Percentiles rank a stretch among this genome's conserved stretches.
Conservation (phyloP, 495 filamentous ascomycete species). For the Tuber melanosporum region DNA sequence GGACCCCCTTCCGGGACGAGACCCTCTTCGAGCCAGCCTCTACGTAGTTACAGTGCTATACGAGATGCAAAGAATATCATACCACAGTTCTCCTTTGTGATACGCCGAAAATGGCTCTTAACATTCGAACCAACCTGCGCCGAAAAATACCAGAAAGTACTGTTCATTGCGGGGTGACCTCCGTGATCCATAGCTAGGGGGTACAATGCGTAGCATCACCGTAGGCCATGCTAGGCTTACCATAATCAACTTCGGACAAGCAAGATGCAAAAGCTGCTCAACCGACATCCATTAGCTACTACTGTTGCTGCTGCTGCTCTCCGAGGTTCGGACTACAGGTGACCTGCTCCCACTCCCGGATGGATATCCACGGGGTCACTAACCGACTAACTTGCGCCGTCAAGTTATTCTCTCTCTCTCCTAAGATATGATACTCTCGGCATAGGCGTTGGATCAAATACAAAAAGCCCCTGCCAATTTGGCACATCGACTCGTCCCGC, state of each 20-base stretch:
- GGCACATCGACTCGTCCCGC: conserved; percentile 3
- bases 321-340: neutral
- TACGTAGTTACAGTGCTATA: neutral
- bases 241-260: neutral
- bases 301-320: neutral
- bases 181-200: neutral
- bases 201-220: neutral
- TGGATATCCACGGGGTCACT: neutral
- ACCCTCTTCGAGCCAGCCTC: neutral
- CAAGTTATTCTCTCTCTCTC: neutral
- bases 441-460: neutral
- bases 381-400: neutral
- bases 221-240: neutral
- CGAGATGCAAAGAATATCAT: neutral
- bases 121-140: neutral
- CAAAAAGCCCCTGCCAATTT: neutral
- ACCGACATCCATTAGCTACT: neutral
- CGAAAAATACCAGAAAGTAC: neutral
- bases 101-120: neutral
- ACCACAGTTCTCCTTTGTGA: neutral
- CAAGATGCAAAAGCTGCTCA: neutral
- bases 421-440: neutral
- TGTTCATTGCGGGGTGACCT: neutral
- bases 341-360: neutral
- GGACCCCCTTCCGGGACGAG: neutral